phyloP scores from a whole-genome alignment of 257 asterid genomes.

The Salvia splendens region DNA sequence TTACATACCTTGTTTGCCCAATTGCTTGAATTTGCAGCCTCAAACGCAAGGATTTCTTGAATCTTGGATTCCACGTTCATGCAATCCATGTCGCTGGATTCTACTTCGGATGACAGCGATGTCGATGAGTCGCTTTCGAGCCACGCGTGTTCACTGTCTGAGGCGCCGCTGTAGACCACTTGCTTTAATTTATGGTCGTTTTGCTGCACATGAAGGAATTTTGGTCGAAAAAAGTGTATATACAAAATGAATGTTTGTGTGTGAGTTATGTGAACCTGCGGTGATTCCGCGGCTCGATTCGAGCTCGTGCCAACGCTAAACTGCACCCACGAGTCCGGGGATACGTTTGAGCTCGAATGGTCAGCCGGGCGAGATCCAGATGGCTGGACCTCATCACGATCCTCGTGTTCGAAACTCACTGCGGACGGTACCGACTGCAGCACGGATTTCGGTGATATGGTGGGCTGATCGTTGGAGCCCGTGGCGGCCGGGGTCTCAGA shows the following conservation, averaged over 20 bases:
- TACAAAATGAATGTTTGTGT: background rate
- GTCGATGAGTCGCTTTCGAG: background rate
- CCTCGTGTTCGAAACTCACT: slow-evolving; percentile 43
- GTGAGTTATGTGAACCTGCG: slow-evolving; percentile 36
- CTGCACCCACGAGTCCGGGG: slow-evolving; percentile 19
- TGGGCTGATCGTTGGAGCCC: slow-evolving; percentile 27
- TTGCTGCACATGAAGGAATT: no score
- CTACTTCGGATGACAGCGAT: background rate
- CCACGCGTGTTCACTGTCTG: no score
- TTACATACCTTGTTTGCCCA: slow-evolving; percentile 15
- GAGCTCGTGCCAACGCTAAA: slow-evolving; percentile 6
- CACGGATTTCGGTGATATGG: slow-evolving; percentile 57
- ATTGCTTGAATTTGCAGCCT: no score
- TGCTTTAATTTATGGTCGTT: no score
- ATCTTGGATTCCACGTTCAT: no score
- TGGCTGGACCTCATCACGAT: slow-evolving; percentile 38
- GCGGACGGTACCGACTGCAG: slow-evolving; percentile 47
- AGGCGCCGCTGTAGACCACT: no score
- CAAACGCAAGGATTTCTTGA: no score
- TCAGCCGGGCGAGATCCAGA: slow-evolving; percentile 14
- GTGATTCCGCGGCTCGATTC: slow-evolving; percentile 23
- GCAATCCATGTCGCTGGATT: no score
- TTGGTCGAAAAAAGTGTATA: no score
- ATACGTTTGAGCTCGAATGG: slow-evolving; percentile 18
- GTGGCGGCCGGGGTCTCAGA: no score